Evolutionary conservation across 2,329 filamentous ascomycete genomes (phyloP), one percentile per base, ranked within the genome.

Genomic region (Pleomassaria siparia): DNA sequence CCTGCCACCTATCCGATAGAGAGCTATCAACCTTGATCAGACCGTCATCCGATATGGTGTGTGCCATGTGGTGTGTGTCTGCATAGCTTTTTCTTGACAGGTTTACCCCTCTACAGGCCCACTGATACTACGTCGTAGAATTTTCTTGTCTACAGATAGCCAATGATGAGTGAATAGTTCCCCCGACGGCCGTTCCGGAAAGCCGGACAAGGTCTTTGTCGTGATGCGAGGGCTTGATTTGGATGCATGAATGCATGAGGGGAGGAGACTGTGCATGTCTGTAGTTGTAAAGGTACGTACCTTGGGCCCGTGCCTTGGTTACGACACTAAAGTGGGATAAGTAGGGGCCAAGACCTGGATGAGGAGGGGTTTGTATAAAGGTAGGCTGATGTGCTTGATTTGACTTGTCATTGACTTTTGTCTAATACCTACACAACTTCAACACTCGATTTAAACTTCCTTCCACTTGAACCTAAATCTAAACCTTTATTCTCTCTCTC

Each of bases 31-130:
- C 43, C 29, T 16, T n/a, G 40, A 40, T 45, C 60, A 60, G 45
- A 43, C 47, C 49, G 35, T 53, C 61, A 60, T 64, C 63, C 62
- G 63, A 64, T 55, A n/a, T n/a, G n/a, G n/a, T n/a, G n/a, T n/a
- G n/a, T n/a, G n/a, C n/a, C n/a, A n/a, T n/a, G n/a, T n/a, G n/a
- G n/a, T n/a, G n/a, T n/a, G n/a, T n/a, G n/a, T n/a, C n/a, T n/a
- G n/a, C n/a, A n/a, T n/a, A 53, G 50, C 26, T 48, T 54, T 49
- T 47, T 26, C 50, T 39, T 40, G 29, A 24, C 30, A n/a, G n/a
- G 29, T 42, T 46, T 56, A 56, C 58, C 59, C 62, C 60, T 65
- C 58, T 47, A 46, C 36, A 46, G 50, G 40, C 47, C 55, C 53
- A 60, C 56, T 47, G 43, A 32, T 46, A 41, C 50, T 41, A 32